These are phyloP conservation scores for Leishmania braziliensis DNA, from an alignment of 208 protist species.

Conservation along the genomic window DNA sequence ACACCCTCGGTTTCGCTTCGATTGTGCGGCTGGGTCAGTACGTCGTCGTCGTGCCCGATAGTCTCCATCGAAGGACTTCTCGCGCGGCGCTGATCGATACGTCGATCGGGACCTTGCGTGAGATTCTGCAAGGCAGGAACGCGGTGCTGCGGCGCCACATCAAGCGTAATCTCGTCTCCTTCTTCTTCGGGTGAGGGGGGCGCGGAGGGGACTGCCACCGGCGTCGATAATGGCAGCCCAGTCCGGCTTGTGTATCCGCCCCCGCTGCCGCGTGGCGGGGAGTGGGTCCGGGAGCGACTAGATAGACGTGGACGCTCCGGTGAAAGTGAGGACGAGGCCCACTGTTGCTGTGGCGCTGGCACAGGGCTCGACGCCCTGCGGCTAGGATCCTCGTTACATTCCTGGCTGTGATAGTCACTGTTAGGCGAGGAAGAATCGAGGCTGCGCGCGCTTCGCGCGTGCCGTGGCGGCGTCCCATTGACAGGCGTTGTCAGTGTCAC, in stretches of 20 bases:
- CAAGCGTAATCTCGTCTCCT: conserved; percentile 21
- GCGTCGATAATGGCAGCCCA: background rate
- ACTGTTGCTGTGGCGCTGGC: background rate
- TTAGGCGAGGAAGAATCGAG: background rate
- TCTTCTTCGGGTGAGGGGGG: conserved; percentile 31
- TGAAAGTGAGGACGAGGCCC: background rate
- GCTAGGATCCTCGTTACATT: background rate
- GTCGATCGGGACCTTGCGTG: background rate
- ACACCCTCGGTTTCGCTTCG: background rate
- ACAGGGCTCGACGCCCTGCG: background rate
- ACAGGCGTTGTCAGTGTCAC: background rate
- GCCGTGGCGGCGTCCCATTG: background rate
- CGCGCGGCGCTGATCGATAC: background rate
- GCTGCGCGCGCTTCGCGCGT: conserved; percentile 1
- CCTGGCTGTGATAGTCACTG: background rate
- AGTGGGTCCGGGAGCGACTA: background rate
- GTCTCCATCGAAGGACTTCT: background rate
- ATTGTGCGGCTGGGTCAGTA: conserved; percentile 32
- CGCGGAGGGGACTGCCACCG: conserved; percentile 9
- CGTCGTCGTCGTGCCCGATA: conserved; percentile 18
- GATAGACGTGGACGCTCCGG: background rate
- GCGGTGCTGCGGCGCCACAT: conserved; percentile 9
- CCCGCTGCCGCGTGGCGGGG: background rate
- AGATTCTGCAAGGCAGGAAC: background rate
- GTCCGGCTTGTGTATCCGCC: background rate